These are phyloP conservation scores for Aspergillus sp. DNA, from an alignment of 2,329 filamentous ascomycete species.

Conservation along the genomic window DNA sequence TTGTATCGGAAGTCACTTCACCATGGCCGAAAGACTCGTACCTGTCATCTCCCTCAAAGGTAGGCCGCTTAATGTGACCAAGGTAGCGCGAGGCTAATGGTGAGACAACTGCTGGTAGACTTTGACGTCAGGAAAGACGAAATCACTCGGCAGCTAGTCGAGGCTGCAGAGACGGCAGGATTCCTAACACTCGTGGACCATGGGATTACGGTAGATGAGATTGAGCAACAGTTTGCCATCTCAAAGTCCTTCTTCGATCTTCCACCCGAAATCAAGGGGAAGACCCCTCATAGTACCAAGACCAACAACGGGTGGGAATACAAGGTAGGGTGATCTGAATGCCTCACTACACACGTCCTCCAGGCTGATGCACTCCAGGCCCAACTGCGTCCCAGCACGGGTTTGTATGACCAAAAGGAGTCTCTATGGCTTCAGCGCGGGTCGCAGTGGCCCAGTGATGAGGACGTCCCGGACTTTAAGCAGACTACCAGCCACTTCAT, in stretches of 20 bases:
- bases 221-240: conserved; percentile 3
- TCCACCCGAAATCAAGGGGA: not conserved
- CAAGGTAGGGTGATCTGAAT: not conserved
- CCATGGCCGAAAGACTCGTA: not conserved
- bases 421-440: conserved; percentile 5
- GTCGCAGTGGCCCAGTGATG: conserved; percentile 5
- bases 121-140: conserved; percentile 2
- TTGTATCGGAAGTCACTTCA: not conserved
- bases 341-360: too few species aligned
- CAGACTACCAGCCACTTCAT: not conserved
- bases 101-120: not conserved
- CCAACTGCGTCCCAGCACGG: conserved; percentile 5
- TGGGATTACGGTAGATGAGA: conserved; percentile 3
- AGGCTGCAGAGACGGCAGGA: conserved; percentile 2
- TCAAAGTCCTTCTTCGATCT: conserved; percentile 6
- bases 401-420: conserved; percentile 2
- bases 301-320: conserved; percentile 9
- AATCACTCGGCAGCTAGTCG: conserved; percentile 1
- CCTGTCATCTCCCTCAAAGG: not conserved
- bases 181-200: conserved; percentile 6
- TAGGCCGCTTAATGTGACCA: not conserved
- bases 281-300: not conserved
- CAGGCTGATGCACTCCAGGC: not conserved
- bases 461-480: not conserved
- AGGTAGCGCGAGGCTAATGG: not conserved